Evolutionary conservation across 768 basidiomycete species (phyloP), one percentile per base, ranked within the genome.

Genomic region (Tylopilus plumbeoviolaceoides): DNA sequence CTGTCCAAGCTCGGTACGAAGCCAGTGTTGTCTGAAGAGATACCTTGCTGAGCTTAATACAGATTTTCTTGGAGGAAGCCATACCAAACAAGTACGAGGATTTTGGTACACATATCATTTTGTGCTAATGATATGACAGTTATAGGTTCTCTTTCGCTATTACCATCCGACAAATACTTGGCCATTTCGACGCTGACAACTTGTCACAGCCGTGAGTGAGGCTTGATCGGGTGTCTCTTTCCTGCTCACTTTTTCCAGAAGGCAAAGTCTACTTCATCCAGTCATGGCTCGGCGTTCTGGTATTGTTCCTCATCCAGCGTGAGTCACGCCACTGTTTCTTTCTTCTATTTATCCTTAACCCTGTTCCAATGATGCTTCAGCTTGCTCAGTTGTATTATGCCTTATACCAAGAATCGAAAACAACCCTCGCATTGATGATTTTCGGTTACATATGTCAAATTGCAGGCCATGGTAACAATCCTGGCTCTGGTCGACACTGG

Each of bases 301-400:
- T 49, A 11, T 27, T 59, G 21, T 47, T 54, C 33, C 27, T 59
- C 18, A 54, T 56, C 7, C 60, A 60, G 35, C 5, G 60, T 61
- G 28, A 23, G 56, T 54, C 23, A 18, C 9, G 44, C 10, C 7
- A 5, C 10, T n/a, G 9, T 28, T 17, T 0, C n/a, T 9, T 18
- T 25, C 28, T 5, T 38, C n/a, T n/a, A n/a, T n/a, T 10, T 3
- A 10, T 42, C 25, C 39, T 25, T 47, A 6, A 1, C 10, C 10
- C 11, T 7, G 7, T 30, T 44, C 50, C 41, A 62, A 51, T 58
- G 10, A 53, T 39, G 17, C 56, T 60, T 33, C 60, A 60, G 48
- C n/a, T n/a, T n/a, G 48, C 27, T 44, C 51, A 56, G 15, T 25
- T 60, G 38, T 55, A 62, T n/a, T 55, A 62, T 5, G 51, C 57